phyloP scores from a whole-genome alignment of 345 rosid species.

The Melastoma malabathricum region DNA sequence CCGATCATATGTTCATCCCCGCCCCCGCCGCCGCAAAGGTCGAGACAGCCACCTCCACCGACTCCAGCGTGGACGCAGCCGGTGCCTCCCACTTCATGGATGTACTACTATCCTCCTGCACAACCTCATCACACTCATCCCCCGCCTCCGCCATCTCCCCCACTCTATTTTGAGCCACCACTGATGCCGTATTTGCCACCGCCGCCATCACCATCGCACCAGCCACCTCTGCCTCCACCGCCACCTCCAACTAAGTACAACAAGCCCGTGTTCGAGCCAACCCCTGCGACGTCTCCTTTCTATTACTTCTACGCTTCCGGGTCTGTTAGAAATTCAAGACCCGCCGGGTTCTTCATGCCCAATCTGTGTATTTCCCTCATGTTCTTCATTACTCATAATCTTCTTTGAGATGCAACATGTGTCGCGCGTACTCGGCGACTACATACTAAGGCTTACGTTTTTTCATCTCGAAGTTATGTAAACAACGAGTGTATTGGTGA shows the following conservation, averaged over 20 bases:
- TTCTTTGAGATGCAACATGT: too few species aligned
- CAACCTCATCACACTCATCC: constrained; percentile 9
- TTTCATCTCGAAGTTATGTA: too few species aligned
- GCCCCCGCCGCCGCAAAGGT: constrained; percentile 11
- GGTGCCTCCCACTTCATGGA: constrained; percentile 6
- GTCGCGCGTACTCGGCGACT: too few species aligned
- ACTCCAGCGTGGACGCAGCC: constrained; percentile 4
- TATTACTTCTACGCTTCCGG: constrained; percentile 40
- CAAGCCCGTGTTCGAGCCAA: constrained; percentile 13
- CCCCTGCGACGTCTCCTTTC: constrained; percentile 23
- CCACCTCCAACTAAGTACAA: constrained; percentile 10
- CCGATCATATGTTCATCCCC: constrained; percentile 29
- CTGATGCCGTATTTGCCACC: constrained; percentile 1
- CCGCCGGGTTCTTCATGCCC: too few species aligned
- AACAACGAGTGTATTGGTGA: too few species aligned
- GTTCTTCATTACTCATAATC: too few species aligned
- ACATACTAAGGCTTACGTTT: too few species aligned
- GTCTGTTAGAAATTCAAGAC: too few species aligned
- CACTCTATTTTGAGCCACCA: too few species aligned
- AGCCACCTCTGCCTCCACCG: constrained; percentile 1
- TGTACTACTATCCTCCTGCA: constrained; percentile 13
- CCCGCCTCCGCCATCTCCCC: constrained; percentile 1
- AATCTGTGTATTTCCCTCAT: too few species aligned
- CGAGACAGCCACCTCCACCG: constrained; percentile 9
- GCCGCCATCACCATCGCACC: not conserved